phyloP scores from a whole-genome alignment of 2,329 filamentous ascomycete species.

The Aschersonia sp. region DNA sequence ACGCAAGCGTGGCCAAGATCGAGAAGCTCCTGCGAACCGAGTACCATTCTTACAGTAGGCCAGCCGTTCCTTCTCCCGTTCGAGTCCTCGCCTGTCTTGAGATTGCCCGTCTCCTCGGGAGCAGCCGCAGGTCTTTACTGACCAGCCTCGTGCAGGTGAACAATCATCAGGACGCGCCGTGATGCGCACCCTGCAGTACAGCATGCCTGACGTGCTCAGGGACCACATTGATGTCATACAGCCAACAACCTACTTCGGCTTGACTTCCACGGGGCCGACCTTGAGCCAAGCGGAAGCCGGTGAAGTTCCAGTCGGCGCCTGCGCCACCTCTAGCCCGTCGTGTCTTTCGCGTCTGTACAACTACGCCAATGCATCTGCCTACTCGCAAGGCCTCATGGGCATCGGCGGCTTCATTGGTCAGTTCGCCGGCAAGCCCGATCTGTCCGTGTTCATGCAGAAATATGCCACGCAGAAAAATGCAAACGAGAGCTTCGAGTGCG shows the following conservation, averaged over 20 bases:
- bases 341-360: slow-evolving; percentile 2
- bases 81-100: no score
- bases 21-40: slow-evolving; percentile 1
- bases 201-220: slow-evolving; percentile 2
- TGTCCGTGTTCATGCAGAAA: background rate
- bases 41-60: slow-evolving; percentile 1
- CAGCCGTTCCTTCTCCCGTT: background rate
- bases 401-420: slow-evolving; percentile 3
- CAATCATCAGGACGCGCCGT: background rate
- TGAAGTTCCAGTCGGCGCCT: background rate
- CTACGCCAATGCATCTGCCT: slow-evolving; percentile 1
- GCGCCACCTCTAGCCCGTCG: background rate
- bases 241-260: slow-evolving; percentile 4
- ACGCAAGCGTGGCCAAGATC: slow-evolving; percentile 1
- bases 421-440: slow-evolving; percentile 1
- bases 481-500: slow-evolving; percentile 2
- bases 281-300: background rate
- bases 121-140: background rate
- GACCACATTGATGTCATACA: slow-evolving; percentile 4
- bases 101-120: background rate
- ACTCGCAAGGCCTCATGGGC: slow-evolving; percentile 2
- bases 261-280: background rate
- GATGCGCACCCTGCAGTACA: slow-evolving; percentile 3
- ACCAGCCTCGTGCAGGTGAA: background rate
- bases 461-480: slow-evolving; percentile 1